A percentile compares a stretch with the other conserved stretches of the same genome.
These are phyloP conservation scores for Musa acuminata DNA, from an alignment of 176 grass and related monocot genomes.

Conservation along the genomic window DNA sequence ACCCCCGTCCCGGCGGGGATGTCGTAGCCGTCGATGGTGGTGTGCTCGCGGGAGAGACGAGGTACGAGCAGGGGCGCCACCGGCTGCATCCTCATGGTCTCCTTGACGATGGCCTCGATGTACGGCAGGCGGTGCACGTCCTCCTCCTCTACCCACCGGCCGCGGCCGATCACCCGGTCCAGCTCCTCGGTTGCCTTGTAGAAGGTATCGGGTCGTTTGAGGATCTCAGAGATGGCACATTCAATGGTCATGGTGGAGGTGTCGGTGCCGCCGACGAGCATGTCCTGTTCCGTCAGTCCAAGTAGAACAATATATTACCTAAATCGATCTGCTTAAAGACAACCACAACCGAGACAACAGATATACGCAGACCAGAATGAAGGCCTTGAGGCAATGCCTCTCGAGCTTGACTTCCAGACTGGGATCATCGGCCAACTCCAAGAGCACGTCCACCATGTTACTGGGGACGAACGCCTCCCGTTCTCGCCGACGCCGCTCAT, in stretches of 20 bases:
- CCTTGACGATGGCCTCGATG: not conserved
- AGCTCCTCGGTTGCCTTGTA: not conserved
- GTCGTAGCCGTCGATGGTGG: constrained; percentile 40
- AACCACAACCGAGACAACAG: too few species aligned
- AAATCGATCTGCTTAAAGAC: too few species aligned
- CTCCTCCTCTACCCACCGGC: not conserved
- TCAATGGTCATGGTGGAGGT: not conserved
- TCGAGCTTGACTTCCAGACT: constrained; percentile 52
- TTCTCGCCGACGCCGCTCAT: not conserved
- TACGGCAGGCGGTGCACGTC: not conserved
- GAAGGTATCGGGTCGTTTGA: not conserved
- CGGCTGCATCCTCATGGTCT: constrained; percentile 8
- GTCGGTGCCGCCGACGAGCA: not conserved
- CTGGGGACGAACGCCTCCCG: constrained; percentile 34
- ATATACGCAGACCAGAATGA: constrained; percentile 29
- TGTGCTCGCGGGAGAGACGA: constrained; percentile 5
- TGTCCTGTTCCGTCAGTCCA: not conserved
- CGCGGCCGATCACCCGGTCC: constrained; percentile 4
- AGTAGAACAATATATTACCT: not conserved
- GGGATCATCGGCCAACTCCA: constrained; percentile 55
- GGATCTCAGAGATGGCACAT: not conserved
- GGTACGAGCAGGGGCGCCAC: not conserved
- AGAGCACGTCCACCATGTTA: constrained; percentile 32
- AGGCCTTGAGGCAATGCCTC: constrained; percentile 35
- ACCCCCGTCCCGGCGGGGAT: constrained; percentile 39